Evolutionary conservation across 2,329 filamentous ascomycete genomes (phyloP), one percentile per base, ranked within the genome.

Genomic region (Colletotrichum lini): DNA sequence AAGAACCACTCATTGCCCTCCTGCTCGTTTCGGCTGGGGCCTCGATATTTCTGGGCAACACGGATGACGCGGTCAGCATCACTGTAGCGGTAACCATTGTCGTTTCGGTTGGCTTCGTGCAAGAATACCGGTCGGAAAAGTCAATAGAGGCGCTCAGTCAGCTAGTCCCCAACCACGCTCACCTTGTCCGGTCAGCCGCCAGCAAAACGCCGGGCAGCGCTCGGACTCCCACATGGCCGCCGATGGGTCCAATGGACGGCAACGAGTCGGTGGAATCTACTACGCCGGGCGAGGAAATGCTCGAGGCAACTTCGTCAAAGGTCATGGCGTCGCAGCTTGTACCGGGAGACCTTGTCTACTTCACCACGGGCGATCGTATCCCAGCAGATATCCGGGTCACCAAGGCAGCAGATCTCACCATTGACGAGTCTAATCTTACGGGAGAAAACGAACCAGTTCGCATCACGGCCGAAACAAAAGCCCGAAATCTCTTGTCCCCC

Each of bases 101-200:
- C 7, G 95, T 99, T 30, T 93, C 93, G 0, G 96, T 99, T 52
- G 96, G 96, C 2, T 99, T 99, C 76, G 91, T 98, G 63, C 96
- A 99, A 80, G 96, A 99, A 82, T 99, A 99, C 81, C 89, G 96
- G 70, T 98, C 96, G 9, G 96, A 99, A 80, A 97, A 99, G 82
- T 98, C 96, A 3, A 91, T 99, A 75, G 96, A 99, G 82, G 96
- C 96, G 23, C 85, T 99, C 75, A 98, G 93, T 78, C 94, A 96
- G 77, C 85, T 99, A 35, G 96, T 99, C 0, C 97, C 96, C 38
- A 97, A 98, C 80, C 94, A 95, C 80, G 96, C 97, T 40, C 95
- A 99, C 83, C 86, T 98, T n/a, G 94, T 99, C 72, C 92, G 97
- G 73, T 87, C 88, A 42, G 80, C 84, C 50, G 70, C 81, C 54